These are phyloP conservation scores for Barnettozyma sucrosica DNA, from an alignment of 805 yeast genomes.

Conservation along the genomic window DNA sequence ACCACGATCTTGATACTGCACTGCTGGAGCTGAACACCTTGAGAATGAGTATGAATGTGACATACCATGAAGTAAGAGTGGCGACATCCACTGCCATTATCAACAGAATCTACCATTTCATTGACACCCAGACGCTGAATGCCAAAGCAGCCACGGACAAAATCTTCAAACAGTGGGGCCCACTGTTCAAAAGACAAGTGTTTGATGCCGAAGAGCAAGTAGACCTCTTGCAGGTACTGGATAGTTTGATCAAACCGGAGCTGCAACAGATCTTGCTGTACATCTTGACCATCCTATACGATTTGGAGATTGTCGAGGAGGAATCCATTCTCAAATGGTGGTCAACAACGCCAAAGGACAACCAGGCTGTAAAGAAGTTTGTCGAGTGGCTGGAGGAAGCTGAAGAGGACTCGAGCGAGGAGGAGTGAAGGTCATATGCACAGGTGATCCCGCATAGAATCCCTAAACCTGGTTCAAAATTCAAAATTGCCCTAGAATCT, in stretches of 20 bases:
- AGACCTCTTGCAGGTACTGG: slow-evolving; percentile 51
- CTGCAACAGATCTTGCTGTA: slow-evolving; percentile 39
- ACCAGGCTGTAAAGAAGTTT: slow-evolving; percentile 59
- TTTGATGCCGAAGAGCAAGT: slow-evolving; percentile 74
- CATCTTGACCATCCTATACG: slow-evolving; percentile 62
- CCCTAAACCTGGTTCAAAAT: neutral
- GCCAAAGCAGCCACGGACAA: slow-evolving; percentile 72
- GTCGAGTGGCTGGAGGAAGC: slow-evolving; percentile 86
- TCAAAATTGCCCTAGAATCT: neutral
- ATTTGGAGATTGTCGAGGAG: slow-evolving; percentile 77
- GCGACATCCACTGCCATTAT: slow-evolving; percentile 76
- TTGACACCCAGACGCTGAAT: slow-evolving; percentile 70
- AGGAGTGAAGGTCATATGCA: slow-evolving; percentile 48
- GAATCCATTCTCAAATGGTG: slow-evolving; percentile 82
- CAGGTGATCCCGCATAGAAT: slow-evolving; percentile 16
- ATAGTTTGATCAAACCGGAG: slow-evolving; percentile 35
- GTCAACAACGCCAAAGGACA: slow-evolving; percentile 39
- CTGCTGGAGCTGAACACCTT: slow-evolving; percentile 86
- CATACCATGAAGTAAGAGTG: slow-evolving; percentile 84
- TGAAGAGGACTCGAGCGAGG: slow-evolving; percentile 48
- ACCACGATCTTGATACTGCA: slow-evolving; percentile 92
- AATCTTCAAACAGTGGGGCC: slow-evolving; percentile 77
- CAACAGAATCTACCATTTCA: slow-evolving; percentile 62
- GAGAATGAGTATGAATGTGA: slow-evolving; percentile 95
- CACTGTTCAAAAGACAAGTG: slow-evolving; percentile 77